phyloP scores from a whole-genome alignment of 805 yeast genomes.

The Myxozyma neotropica region DNA sequence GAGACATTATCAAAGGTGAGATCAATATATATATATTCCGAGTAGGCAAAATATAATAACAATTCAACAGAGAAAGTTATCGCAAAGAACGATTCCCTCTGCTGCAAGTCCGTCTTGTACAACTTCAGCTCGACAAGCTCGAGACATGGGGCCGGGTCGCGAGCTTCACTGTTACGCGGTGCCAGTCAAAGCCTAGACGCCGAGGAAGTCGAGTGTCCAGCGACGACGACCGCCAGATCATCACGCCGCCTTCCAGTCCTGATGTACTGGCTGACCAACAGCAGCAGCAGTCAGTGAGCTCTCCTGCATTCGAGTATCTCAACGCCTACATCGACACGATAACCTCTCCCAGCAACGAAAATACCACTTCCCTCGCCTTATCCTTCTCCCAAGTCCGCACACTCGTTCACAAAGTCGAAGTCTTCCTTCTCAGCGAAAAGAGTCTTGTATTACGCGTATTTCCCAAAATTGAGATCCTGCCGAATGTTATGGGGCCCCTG shows the following conservation, averaged over 20 bases:
- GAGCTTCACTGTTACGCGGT: constrained; percentile 16
- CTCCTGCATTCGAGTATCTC: not conserved
- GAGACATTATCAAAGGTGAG: constrained; percentile 29
- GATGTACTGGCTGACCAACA: not conserved
- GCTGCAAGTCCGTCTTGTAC: constrained; percentile 26
- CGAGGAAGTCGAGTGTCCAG: no score
- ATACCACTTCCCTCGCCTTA: not conserved
- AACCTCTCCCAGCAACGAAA: not conserved
- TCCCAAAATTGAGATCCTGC: constrained; percentile 27
- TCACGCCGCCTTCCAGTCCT: not conserved
- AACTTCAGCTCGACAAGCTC: constrained; percentile 26
- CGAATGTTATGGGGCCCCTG: constrained; percentile 15
- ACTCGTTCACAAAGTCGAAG: constrained; percentile 11
- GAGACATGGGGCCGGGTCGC: constrained; percentile 30
- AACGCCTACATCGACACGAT: not conserved
- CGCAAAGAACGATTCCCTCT: constrained; percentile 27
- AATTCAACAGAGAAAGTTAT: constrained; percentile 23
- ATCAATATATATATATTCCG: not conserved
- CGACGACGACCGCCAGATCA: not conserved
- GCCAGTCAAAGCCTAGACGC: not conserved
- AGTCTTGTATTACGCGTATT: constrained; percentile 11
- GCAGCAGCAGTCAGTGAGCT: not conserved
- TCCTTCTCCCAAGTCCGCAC: constrained; percentile 17
- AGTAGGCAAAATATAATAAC: not conserved
- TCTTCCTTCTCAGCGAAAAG: not conserved